Evolutionary conservation across 2,329 filamentous ascomycete genomes (phyloP), one percentile per base, ranked within the genome.

Genomic region (Stemphylium vesicarium): DNA sequence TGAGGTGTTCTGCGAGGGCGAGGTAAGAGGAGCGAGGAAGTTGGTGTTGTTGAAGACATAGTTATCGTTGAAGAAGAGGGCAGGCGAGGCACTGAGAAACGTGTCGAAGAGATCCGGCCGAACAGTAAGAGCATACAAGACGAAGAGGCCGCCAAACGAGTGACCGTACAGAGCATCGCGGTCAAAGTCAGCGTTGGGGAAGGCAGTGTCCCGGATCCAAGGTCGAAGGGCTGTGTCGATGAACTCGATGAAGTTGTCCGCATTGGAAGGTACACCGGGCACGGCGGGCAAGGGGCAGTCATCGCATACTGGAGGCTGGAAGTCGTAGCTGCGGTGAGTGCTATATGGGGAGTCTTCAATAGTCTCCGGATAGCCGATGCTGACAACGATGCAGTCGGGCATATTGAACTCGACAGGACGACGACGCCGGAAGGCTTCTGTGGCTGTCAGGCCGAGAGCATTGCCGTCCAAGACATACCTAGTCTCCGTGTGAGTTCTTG

Each of bases 121-220:
- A 0, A 72, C 78, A 48, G 79, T 78, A 8, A 82, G 69, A 0
- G 77, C 69, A 53, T 82, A 78, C 3, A 83, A 70, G 0, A 75
- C 69, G 41, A 83, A 82, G 0, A 83, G 67, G 0, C 80, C 81
- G 2, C 80, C 80, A 22, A 80, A 81, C 0, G 80, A 83, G 52
- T 83, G 81, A 0, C 81, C 81, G 36, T 77, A 82, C 1, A 83
- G 66, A 0, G 78, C 81, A 43, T 78, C 78, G 20, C 74, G 73
- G 1, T 68, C 64, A 13, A 75, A 71, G 0, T 56, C 61, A 2
- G 74, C 61, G n/a, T 65, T 67, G 1, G 62, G 69, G 51, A 70
- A 80, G 22, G 56, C 68, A 22, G 55, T 58, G 3, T 59, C 41
- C 5, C 55, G 62, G 24, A 74, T 62, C 70, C 69, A 74, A 2